These are phyloP conservation scores for Nicotiana undulata DNA, from an alignment of 257 asterid species.

Conservation along the genomic window DNA sequence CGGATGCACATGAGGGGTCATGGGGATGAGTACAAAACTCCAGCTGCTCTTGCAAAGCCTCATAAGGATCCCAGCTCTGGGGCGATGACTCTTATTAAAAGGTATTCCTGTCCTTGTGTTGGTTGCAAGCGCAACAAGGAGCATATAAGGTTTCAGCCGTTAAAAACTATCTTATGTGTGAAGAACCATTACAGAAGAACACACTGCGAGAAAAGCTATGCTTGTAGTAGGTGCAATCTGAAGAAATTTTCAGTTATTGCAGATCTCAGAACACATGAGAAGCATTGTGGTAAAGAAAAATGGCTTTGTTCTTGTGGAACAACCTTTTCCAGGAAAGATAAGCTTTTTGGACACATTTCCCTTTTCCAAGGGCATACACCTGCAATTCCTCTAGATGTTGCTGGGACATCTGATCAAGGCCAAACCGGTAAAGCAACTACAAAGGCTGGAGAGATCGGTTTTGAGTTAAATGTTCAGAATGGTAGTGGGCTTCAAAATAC, in stretches of 20 bases:
- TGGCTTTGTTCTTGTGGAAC: constrained; percentile 99
- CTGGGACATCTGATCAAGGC: background rate
- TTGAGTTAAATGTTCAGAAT: constrained; percentile 23
- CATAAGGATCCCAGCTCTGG: constrained; percentile 51
- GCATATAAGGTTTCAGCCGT: constrained; percentile 83
- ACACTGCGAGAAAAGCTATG: constrained; percentile 87
- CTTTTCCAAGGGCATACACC: constrained; percentile 96
- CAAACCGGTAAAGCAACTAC: background rate
- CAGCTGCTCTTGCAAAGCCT: constrained; percentile 94
- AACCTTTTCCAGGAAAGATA: constrained; percentile 91
- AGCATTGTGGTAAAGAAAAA: constrained; percentile 84
- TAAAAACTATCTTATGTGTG: constrained; percentile 77
- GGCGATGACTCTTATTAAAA: constrained; percentile 42
- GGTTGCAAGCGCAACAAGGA: constrained; percentile 93
- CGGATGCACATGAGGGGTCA: constrained; percentile 99
- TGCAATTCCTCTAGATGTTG: constrained; percentile 65
- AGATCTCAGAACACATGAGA: constrained; percentile 87
- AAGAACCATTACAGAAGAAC: constrained; percentile 92
- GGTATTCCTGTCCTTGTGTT: constrained; percentile 80
- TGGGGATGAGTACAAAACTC: constrained; percentile 91
- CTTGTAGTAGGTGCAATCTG: constrained; percentile 76
- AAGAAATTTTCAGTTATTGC: constrained; percentile 93
- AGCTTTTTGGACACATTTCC: constrained; percentile 79
- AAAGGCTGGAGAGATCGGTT: constrained; percentile 18
- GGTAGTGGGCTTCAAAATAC: constrained; percentile 10